Evolutionary conservation across 2,329 filamentous ascomycete genomes (phyloP), one percentile per base, ranked within the genome.

Genomic region (Didymella keratinophila): DNA sequence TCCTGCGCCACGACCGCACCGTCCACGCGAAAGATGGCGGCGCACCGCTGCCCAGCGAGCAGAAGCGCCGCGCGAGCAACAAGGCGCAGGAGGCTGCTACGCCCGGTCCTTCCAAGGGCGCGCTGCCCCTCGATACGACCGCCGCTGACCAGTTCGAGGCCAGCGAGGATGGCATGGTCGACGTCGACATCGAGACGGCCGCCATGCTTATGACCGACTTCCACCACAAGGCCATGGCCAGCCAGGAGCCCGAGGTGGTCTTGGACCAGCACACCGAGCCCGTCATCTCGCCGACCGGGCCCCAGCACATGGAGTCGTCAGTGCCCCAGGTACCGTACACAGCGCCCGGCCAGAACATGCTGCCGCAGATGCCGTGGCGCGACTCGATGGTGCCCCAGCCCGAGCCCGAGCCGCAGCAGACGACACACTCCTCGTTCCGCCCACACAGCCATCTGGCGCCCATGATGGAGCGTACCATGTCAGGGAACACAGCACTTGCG

Each of bases 121-220:
- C 85, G 89, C 37, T 88, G 95, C 74, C 86, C 89, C 63, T 97
- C 69, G 95, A 98, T 75, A 88, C 92, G 5, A 88, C 92, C 55
- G 89, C 92, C 51, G 82, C 97, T 70, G 93, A 97, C 80, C 93
- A 97, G 79, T 93, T 98, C 73, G 93, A 97, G 79, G 91, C 90
- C 71, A 91, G 89, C 80, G 91, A 89, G 77, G 94, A 97, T 78
- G 90, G 89, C 76, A 90, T 94, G 80, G 93, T 97, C 74, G 95
- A 97, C 77, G 93, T 97, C 74, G 95, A 97, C 78, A 90, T 97
- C 73, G 94, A 99, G 84, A 93, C 94, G 71, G 95, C 95, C 69
- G 95, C 95, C 69, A 97, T 98, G 92, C 87, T 99, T 78, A 96
- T 99, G 82, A 95, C 94, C 76, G 93, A 98, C 81, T 90, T 98